Base-by-base conservation (phyloP, 192 early-diverging fungal genomes). In the Spinellus fusiger region DNA sequence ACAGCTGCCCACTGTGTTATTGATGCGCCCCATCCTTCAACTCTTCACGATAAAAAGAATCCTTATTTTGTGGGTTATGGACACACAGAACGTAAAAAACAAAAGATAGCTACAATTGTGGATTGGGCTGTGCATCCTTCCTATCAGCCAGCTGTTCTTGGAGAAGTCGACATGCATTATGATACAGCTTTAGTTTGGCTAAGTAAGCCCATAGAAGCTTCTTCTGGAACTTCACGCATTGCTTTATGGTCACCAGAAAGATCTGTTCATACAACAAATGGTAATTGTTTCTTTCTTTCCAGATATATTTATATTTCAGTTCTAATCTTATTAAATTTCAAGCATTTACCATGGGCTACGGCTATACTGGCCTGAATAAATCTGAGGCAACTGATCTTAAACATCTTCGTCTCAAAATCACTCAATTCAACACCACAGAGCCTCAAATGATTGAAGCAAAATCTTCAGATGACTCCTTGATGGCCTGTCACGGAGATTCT, bases 401-500 rank as follows among this genome's bases (percentile, higher is more conserved):
- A 59, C 38, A 46, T 18, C 22, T 70, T 38, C 18, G 31, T 25
- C 50, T 70, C 10, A 35, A 70, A 15, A 53, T 70, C 12, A 62
- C 34, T 16, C 38, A 62, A 47, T 60, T 59, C 40, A 18, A 38
- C 1, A 25, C 66, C 5, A 47, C 13, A 7, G 33, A 34, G 6
- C 7, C 32, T 1, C 29, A 52, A 6, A 68, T 56, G 52, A 37
- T 61, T 0, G 53, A 68, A 22, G 54, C 66, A 15, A 56, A 25
- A 16, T 35, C 60, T 5, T n/a, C 54, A 1, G 62, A 54, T 13
- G 55, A 49, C 16, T 12, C 48, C 29, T 12, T 28, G 25, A 49
- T 53, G 10, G 68, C 62, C 7, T 70, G 68, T 16, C 68, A 70
- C 31, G 68, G 68, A 7, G 68, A 70, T 35, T 70, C 68, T 20